Evolutionary conservation across 441 rosid species (phyloP).

Genomic region (Macaranga tanarius): DNA sequence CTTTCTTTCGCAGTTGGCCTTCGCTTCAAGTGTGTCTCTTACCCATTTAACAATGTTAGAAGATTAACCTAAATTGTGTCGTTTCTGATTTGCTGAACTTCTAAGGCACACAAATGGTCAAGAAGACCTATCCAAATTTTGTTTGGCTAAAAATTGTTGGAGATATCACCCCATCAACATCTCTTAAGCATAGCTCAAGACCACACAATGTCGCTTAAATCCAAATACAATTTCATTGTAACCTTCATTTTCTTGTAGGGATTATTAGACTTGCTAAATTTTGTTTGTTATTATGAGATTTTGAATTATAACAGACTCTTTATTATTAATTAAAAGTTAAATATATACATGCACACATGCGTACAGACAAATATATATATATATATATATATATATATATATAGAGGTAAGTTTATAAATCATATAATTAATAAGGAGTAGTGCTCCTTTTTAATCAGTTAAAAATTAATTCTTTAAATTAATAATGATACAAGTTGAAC

Average conservation of each 20-base stretch:
- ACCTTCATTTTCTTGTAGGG: background rate
- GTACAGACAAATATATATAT: no score
- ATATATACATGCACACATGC: no score
- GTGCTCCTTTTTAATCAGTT: no score
- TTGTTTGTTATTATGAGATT: no score
- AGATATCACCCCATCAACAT: constrained; percentile 15
- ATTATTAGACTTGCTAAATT: no score
- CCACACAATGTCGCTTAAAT: background rate
- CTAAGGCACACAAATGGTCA: constrained; percentile 13
- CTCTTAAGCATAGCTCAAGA: background rate
- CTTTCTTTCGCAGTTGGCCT: background rate
- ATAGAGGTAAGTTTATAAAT: no score
- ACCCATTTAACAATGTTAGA: background rate
- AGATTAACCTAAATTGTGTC: background rate
- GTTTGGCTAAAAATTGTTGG: background rate
- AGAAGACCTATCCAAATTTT: background rate
- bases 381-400: no score
- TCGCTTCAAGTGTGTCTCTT: background rate
- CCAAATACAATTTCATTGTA: background rate
- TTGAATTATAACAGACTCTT: no score
- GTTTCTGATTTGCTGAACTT: background rate
- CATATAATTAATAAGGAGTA: no score
- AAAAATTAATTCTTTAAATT: no score
- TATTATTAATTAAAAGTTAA: no score
- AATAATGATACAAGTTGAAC: no score